Base-by-base conservation (phyloP, 192 early-diverging fungal genomes). In the Umbelopsis sp. region DNA sequence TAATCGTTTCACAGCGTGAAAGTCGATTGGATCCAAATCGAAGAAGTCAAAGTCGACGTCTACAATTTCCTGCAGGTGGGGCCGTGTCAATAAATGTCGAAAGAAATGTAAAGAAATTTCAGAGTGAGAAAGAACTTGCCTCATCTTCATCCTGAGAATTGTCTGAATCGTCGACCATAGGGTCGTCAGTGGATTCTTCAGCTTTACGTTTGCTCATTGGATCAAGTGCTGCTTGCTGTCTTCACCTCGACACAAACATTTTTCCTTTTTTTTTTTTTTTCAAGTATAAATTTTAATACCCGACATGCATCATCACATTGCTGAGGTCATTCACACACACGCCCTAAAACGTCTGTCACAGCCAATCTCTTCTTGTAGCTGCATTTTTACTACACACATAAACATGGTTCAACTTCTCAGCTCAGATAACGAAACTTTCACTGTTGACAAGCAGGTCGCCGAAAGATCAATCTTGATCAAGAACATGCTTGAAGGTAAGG, bases 21-120 rank as follows among this genome's bases (percentile, higher is more conserved):
- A 99, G 79, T 99, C 97, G 31, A 88, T 86, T 36, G 88, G 84
- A 70, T 91, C 85, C n/a, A 93, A 92, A 66, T 95, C 92, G 81
- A 93, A 96, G 77, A 97, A 99, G 73, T 97, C 97, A 82, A 97
- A 97, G 72, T 97, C 95, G 5, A 97, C 92, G 76, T 97, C 87
- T 43, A 98, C 86, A 25, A 87, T 81, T 52, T 87, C 84, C 85
- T 86, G 56, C 43, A 38, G 29, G 52, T 53, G 5, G 26, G n/a
- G 21, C 14, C 52, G 25, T 26, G 22, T 26, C 22, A 26, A 26
- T 53, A 53, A 12, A 53, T 53, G 11, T 24, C 52, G 38, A 41
- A 6, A 26, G 24, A 25, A n/a, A 17, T 34, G 11, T 12, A 12
- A 2, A 12, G 31, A 29, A 32, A 62, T 62, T 29, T 2, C 7